Conservation (phyloP, 1,284 basidiomycete genomes). For the Moesziomyces globuligerus region DNA sequence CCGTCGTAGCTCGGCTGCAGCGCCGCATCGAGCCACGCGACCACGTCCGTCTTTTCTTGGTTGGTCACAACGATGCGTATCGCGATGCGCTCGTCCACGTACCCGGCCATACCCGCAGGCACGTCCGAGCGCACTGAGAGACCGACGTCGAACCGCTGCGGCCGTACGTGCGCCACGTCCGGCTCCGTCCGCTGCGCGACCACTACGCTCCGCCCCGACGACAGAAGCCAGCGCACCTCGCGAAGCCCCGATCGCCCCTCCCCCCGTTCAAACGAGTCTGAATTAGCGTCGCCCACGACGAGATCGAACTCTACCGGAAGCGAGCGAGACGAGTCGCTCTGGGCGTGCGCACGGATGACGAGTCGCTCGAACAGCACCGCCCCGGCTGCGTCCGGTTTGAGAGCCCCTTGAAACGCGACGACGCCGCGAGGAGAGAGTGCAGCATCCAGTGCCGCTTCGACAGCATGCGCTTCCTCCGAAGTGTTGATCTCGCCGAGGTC, state of each 20-base stretch:
- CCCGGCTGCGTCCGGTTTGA: too few relatives aligned
- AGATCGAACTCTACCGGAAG: too few relatives aligned
- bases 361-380: too few relatives aligned
- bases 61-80: conserved; percentile 24
- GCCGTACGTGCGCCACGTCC: conserved; percentile 5
- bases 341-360: too few relatives aligned
- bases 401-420: conserved; percentile 8
- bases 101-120: neutral
- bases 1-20: conserved; percentile 40
- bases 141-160: conserved; percentile 10
- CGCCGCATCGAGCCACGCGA: conserved; percentile 11
- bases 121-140: too few relatives aligned
- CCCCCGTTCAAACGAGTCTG: too few relatives aligned
- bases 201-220: conserved; percentile 1
- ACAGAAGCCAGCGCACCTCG: conserved; percentile 9
- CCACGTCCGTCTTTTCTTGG: conserved; percentile 8
- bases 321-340: too few relatives aligned
- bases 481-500: conserved; percentile 14
- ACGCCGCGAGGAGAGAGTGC: neutral
- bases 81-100: conserved; percentile 29
- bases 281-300: too few relatives aligned
- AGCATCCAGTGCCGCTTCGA: neutral
- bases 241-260: neutral
- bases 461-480: neutral
- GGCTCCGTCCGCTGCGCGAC: conserved; percentile 13